Evolutionary conservation across 805 yeast species (phyloP).

Genomic region (Yamadazyma tumulicola): DNA sequence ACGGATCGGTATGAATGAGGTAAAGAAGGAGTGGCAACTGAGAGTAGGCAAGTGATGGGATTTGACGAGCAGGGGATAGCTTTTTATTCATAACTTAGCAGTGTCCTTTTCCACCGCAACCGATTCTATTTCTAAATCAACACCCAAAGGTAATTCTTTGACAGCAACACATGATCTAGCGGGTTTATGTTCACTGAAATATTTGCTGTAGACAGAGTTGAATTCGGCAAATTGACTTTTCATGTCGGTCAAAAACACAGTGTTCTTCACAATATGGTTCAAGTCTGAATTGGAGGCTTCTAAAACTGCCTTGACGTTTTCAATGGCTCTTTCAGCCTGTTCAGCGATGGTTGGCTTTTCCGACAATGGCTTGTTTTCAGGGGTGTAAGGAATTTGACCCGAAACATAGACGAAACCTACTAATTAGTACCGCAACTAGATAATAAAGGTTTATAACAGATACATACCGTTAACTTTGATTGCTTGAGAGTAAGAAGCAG

Average conservation of each 20-base stretch:
- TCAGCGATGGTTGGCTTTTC: slow-evolving; percentile 65
- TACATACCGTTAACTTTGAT: slow-evolving; percentile 70
- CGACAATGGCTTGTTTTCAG: slow-evolving; percentile 74
- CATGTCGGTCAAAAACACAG: slow-evolving; percentile 90
- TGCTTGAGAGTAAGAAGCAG: slow-evolving; percentile 96
- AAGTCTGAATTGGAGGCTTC: slow-evolving; percentile 83
- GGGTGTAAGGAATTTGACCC: slow-evolving; percentile 91
- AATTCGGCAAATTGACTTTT: slow-evolving; percentile 70
- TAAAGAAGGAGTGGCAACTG: no score
- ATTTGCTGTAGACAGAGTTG: slow-evolving; percentile 79
- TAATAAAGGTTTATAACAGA: background rate
- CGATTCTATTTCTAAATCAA: slow-evolving; percentile 86
- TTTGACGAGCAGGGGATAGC: no score
- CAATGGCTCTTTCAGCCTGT: slow-evolving; percentile 71
- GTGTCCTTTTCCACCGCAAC: slow-evolving; percentile 65
- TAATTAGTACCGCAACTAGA: slow-evolving; percentile 16
- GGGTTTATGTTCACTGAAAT: slow-evolving; percentile 78
- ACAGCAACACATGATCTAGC: slow-evolving; percentile 99
- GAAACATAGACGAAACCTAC: slow-evolving; percentile 81
- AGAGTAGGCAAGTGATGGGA: no score
- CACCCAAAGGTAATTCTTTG: slow-evolving; percentile 83
- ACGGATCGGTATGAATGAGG: no score
- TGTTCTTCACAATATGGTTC: slow-evolving; percentile 82
- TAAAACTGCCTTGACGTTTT: slow-evolving; percentile 67
- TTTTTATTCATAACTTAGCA: slow-evolving; percentile 29